phyloP scores from a whole-genome alignment of 306 rosid species.

The Cicer pinnatifidum region DNA sequence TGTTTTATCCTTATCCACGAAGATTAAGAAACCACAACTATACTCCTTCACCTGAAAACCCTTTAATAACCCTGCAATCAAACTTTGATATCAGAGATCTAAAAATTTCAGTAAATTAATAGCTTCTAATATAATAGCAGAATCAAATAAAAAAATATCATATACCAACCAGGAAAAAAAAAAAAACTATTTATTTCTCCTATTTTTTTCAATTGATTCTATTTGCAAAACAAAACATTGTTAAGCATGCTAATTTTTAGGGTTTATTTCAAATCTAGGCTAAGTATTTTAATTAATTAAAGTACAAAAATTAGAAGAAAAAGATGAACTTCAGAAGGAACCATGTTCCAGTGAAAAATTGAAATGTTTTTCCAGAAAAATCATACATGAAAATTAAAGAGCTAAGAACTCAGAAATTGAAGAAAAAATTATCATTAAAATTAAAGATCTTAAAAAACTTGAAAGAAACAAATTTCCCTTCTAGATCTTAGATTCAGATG shows the following conservation, averaged over 20 bases:
- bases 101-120: neutral
- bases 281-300: neutral
- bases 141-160: neutral
- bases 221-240: slow-evolving; percentile 27
- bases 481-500: slow-evolving; percentile 30
- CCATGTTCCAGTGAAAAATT: neutral
- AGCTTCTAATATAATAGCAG: neutral
- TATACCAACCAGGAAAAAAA: no score
- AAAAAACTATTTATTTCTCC: neutral
- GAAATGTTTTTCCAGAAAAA: neutral
- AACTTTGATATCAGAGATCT: slow-evolving; percentile 45
- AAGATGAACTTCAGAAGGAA: neutral
- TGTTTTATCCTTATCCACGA: slow-evolving; percentile 65
- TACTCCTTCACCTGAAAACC: slow-evolving; percentile 31
- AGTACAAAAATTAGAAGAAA: neutral
- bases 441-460: neutral
- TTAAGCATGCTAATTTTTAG: neutral
- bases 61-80: slow-evolving; percentile 46
- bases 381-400: neutral
- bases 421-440: neutral
- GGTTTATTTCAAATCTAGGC: slow-evolving; percentile 30
- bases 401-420: neutral
- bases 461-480: neutral
- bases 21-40: slow-evolving; percentile 39
- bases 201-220: neutral